Conservation (phyloP, 805 yeast genomes). For the Ogataea pini region DNA sequence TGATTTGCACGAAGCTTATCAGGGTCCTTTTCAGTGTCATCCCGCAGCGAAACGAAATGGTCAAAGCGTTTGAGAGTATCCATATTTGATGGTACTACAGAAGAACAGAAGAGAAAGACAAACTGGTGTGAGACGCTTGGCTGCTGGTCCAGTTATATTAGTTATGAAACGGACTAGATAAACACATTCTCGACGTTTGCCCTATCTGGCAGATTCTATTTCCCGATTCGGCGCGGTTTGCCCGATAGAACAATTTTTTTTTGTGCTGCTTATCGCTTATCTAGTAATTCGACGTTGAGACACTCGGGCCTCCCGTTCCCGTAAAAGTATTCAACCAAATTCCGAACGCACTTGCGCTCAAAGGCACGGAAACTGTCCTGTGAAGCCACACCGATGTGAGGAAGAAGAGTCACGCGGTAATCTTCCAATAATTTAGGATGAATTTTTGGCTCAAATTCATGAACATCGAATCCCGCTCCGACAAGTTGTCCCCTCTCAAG, state of each 20-base stretch:
- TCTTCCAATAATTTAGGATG: slow-evolving; percentile 35
- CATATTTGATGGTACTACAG: slow-evolving; percentile 8
- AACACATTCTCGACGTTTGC: not conserved
- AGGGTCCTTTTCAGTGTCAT: slow-evolving; percentile 28
- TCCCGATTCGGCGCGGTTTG: not conserved
- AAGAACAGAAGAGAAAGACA: not conserved
- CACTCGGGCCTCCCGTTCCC: slow-evolving; percentile 34
- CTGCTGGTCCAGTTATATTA: not conserved
- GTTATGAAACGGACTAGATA: not conserved
- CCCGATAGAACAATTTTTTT: not conserved
- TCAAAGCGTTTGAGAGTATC: slow-evolving; percentile 32
- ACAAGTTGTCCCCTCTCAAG: slow-evolving; percentile 41
- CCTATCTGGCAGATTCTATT: not conserved
- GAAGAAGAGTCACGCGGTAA: slow-evolving; percentile 39
- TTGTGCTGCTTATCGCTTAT: not conserved
- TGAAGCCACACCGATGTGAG: slow-evolving; percentile 41
- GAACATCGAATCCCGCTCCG: slow-evolving; percentile 46
- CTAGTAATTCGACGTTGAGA: slow-evolving; percentile 25
- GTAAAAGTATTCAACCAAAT: slow-evolving; percentile 39
- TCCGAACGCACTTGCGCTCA: slow-evolving; percentile 40
- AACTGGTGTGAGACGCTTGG: not conserved
- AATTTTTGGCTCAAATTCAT: slow-evolving; percentile 44
- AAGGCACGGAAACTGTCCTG: slow-evolving; percentile 39
- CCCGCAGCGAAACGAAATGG: slow-evolving; percentile 19
- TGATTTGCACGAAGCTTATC: slow-evolving; percentile 32